Evolutionary conservation across 805 yeast genomes (phyloP), one percentile per base, ranked within the genome.

Genomic region (Torulaspora quercuum): DNA sequence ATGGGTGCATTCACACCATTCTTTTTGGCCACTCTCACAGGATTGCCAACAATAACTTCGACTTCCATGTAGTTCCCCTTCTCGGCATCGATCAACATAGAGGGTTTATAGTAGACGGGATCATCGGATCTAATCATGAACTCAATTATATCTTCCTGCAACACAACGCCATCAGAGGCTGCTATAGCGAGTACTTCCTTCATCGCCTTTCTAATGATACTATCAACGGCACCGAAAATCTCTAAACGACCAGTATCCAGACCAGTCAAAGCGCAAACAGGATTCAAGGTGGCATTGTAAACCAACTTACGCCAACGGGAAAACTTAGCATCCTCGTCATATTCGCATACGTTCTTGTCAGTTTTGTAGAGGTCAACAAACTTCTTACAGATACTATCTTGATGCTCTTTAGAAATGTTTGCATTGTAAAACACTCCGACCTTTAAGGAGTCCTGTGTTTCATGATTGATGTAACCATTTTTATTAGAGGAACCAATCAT

Each of bases 41-140:
- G 68, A 50, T 80, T 83, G 3, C 90, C 89, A 33, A 83, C 62
- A 42, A 85, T 80, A 13, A 75, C 81, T 50, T 83, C 88, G 18
- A 78, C 59, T 57, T 85, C 94, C 46, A 83, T 72, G 31, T 78
- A 77, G 52, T 82, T 79, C 16, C 78, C 76, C 45, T 80, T 78
- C 33, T 73, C 63, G 13, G 71, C 70, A 52, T 82, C 92, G 8
- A 80, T 82, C 43, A 73, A 63, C 90, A 82, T 82, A 4, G 88
- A 80, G 2, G 90, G 90, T 33, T 70, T 68, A 55, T 74, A 82
- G 61, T 70, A 74, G 23, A 64, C 67, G 7, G 76, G 76, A 39
- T 70, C 82, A 52, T 80, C 83, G 13, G 76, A 67, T 45, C 76
- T 78, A 23, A 76, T 55, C 67, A 77, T 73, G 30, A 52, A 43